Conservation (phyloP, 805 yeast species). For the Cyberlindnera bimundalis region DNA sequence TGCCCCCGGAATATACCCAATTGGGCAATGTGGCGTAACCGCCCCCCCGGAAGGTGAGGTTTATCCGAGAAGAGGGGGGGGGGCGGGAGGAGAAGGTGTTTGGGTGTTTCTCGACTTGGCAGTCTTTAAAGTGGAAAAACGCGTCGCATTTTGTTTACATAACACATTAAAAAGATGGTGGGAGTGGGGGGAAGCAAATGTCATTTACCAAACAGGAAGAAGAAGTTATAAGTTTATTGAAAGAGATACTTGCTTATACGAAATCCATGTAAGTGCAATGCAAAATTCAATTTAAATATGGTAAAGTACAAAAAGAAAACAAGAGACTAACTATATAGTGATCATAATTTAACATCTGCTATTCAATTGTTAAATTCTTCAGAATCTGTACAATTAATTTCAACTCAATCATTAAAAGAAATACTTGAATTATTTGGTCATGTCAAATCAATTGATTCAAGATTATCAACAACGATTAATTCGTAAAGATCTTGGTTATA, state of each 20-base stretch:
- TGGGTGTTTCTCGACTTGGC: too few relatives aligned
- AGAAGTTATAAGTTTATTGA: conserved; percentile 3
- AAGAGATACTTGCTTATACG: conserved; percentile 5
- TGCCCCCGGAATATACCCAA: not conserved
- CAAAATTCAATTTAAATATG: too few relatives aligned
- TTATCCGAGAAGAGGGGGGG: not conserved
- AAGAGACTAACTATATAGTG: too few relatives aligned
- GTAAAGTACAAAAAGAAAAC: too few relatives aligned
- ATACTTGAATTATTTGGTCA: conserved; percentile 6
- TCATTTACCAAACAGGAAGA: conserved; percentile 1
- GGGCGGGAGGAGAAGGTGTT: not conserved
- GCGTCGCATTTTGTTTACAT: not conserved
- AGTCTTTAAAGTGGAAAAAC: not conserved
- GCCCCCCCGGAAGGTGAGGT: too few relatives aligned
- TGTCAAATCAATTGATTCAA: conserved; percentile 9
- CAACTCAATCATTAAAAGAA: conserved; percentile 1
- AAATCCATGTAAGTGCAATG: conserved; percentile 8
- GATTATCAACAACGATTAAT: conserved; percentile 41
- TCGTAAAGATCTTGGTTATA: conserved; percentile 18
- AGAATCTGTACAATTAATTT: conserved; percentile 2
- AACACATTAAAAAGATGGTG: too few relatives aligned
- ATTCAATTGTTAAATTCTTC: not conserved
- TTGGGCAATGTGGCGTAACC: not conserved
- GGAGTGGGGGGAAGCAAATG: not conserved
- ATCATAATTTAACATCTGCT: conserved; percentile 1